phyloP scores from a whole-genome alignment of 1,284 basidiomycete species.

The Malassezia obtusa region DNA sequence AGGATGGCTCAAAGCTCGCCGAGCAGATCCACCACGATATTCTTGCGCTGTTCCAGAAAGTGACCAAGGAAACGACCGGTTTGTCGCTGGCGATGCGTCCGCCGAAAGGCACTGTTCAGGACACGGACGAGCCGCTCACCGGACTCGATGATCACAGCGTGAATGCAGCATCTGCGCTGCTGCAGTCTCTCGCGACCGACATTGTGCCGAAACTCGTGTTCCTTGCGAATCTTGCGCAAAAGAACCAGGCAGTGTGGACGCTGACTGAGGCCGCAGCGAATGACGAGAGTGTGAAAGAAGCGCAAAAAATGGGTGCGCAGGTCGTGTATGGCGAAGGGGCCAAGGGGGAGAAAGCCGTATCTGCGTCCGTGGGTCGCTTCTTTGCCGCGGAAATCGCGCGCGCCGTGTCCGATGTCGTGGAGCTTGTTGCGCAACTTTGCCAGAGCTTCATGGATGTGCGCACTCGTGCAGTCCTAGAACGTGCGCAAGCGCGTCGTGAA shows the following conservation, averaged over 20 bases:
- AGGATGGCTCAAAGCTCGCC: slow-evolving; percentile 19
- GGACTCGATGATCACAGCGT: slow-evolving; percentile 29
- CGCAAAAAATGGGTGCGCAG: slow-evolving; percentile 26
- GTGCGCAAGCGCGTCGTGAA: slow-evolving; percentile 23
- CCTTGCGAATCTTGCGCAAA: slow-evolving; percentile 31
- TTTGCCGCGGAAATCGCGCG: slow-evolving; percentile 27
- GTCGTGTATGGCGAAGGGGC: slow-evolving; percentile 27
- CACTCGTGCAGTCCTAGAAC: slow-evolving; percentile 23
- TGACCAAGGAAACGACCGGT: slow-evolving; percentile 28
- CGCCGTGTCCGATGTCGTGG: slow-evolving; percentile 24
- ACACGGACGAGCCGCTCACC: slow-evolving; percentile 18
- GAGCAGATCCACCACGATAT: slow-evolving; percentile 26
- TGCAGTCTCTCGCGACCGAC: slow-evolving; percentile 27
- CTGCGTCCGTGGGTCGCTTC: slow-evolving; percentile 24
- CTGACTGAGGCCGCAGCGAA: slow-evolving; percentile 1
- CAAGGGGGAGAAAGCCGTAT: slow-evolving; percentile 20
- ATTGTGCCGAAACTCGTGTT: slow-evolving; percentile 34
- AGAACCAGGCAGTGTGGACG: slow-evolving; percentile 18
- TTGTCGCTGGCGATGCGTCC: slow-evolving; percentile 32
- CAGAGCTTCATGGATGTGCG: slow-evolving; percentile 31
- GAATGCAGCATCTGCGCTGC: slow-evolving; percentile 25
- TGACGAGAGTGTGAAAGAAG: slow-evolving; percentile 16
- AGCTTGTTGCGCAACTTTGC: slow-evolving; percentile 27
- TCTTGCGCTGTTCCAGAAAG: slow-evolving; percentile 20
- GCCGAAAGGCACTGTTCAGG: background rate